phyloP scores from a whole-genome alignment of 768 basidiomycete species.

The Coprinopsis cinerea region DNA sequence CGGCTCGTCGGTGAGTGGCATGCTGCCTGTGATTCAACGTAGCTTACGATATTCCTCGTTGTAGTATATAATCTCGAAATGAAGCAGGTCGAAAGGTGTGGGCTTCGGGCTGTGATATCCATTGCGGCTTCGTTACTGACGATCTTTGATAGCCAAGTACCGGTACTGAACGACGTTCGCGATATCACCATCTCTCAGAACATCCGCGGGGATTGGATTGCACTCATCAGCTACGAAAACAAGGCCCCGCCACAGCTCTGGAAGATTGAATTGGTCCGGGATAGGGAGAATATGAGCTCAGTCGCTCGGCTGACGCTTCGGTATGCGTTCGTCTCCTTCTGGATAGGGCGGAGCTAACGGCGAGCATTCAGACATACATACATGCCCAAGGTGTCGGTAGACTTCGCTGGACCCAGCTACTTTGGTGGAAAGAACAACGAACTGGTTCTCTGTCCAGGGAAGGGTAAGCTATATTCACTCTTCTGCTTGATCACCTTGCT shows the following conservation, averaged over 20 bases:
- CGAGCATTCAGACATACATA: constrained; percentile 63
- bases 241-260: constrained; percentile 77
- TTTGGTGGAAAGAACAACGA: constrained; percentile 79
- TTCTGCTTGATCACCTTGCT: constrained; percentile 1
- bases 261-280: constrained; percentile 62
- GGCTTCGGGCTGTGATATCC: not conserved
- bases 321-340: constrained; percentile 17
- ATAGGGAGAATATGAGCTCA: constrained; percentile 33
- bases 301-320: constrained; percentile 35
- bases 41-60: not conserved
- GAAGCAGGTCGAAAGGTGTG: constrained; percentile 61
- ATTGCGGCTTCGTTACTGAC: constrained; percentile 6
- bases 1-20: constrained; percentile 60
- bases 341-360: constrained; percentile 12
- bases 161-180: constrained; percentile 66
- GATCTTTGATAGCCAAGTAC: constrained; percentile 47
- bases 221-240: constrained; percentile 69
- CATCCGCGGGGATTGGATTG: constrained; percentile 43
- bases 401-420: constrained; percentile 78
- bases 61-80: constrained; percentile 63
- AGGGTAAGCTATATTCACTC: constrained; percentile 37
- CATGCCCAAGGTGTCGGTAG: constrained; percentile 58
- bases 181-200: constrained; percentile 61
- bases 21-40: constrained; percentile 9
- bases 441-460: constrained; percentile 70